Base-by-base conservation (phyloP, 805 yeast genomes). In the Scheffersomyces amazonensis region DNA sequence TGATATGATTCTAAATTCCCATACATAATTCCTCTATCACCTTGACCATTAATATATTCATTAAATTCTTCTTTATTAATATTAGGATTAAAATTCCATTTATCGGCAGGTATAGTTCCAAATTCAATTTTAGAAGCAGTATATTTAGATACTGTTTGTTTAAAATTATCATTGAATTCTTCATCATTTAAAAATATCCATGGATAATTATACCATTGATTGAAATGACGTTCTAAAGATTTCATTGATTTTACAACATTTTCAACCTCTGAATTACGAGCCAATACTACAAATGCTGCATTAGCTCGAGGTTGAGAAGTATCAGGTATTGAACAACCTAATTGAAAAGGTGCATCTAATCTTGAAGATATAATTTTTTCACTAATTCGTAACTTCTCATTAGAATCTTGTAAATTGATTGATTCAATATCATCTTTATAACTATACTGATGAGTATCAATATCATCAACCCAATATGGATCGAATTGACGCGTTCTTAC, bases 171-270 rank as follows among this genome's bases (percentile, higher is more conserved):
- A 16, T 72, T 68, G 52, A 91, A 90, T 13, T 78, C 80, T 41
- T 76, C 89, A 58, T 91, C 87, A 56, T 90, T 91, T 15, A 93
- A 60, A 50, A 93, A 87, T 1, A 87, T 83, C 82, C 95, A 93
- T 0, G 96, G 97, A 56, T 93, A 93, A 48, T 84, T 76, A 60
- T 73, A 93, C 96, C 96, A 88, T 51, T 90, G 90, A 58, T 91
- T 91, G 66, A 90, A 91, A 56, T 84, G 96, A 18, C 87, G 70
- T 57, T 91, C 98, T 39, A 93, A 54, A 2, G 90, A 80, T 21
- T 67, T 61, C 74, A 91, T 80, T 2, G 93, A 81, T 39, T 73
- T 69, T 2, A 85, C 52, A 1, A 88, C 96, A n/a, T 86, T 95
- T 3, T 78, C 74, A 1, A 88, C 42, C 53, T 91, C 98, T 3